Percentiles rank a stretch among this genome's conserved stretches.
Evolutionary conservation across 805 yeast species (phyloP).

Genomic region (Millerozyma acaciae): DNA sequence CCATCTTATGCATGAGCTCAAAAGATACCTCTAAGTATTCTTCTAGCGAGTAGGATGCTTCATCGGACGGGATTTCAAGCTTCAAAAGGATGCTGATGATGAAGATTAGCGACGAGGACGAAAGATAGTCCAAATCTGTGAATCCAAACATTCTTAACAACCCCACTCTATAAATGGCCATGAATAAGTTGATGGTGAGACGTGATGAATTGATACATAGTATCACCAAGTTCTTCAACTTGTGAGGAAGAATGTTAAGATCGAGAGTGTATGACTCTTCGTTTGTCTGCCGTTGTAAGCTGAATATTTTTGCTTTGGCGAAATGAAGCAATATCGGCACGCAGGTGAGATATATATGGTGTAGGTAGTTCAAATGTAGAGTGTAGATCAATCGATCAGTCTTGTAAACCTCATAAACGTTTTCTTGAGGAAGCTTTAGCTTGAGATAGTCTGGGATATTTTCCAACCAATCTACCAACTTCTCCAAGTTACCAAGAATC

Average conservation of each 20-base stretch:
- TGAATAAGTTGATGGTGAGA: slow-evolving; percentile 21
- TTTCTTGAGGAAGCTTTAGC: slow-evolving; percentile 11
- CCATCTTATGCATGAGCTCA: slow-evolving; percentile 19
- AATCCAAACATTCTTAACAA: slow-evolving; percentile 22
- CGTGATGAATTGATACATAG: slow-evolving; percentile 18
- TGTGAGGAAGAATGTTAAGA: slow-evolving; percentile 14
- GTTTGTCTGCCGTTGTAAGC: slow-evolving; percentile 5
- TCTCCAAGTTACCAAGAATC: slow-evolving; percentile 12
- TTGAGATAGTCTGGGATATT: slow-evolving; percentile 16
- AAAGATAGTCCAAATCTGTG: slow-evolving; percentile 24
- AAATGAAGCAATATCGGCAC: slow-evolving; percentile 23
- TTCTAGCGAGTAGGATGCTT: slow-evolving; percentile 10
- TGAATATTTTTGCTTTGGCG: slow-evolving; percentile 14
- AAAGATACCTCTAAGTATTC: slow-evolving; percentile 15
- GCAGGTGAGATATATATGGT: slow-evolving; percentile 23
- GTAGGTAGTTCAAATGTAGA: slow-evolving; percentile 26
- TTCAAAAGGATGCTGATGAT: slow-evolving; percentile 18
- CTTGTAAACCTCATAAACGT: slow-evolving; percentile 3
- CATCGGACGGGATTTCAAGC: slow-evolving; percentile 6
- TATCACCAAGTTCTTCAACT: slow-evolving; percentile 15
- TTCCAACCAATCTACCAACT: slow-evolving; percentile 20
- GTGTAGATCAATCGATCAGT: slow-evolving; percentile 19
- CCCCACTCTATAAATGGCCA: slow-evolving; percentile 15
- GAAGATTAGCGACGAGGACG: slow-evolving; percentile 17
- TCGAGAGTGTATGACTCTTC: slow-evolving; percentile 3